phyloP scores from a whole-genome alignment of 805 yeast genomes.

The Scheffersomyces amazonensis region DNA sequence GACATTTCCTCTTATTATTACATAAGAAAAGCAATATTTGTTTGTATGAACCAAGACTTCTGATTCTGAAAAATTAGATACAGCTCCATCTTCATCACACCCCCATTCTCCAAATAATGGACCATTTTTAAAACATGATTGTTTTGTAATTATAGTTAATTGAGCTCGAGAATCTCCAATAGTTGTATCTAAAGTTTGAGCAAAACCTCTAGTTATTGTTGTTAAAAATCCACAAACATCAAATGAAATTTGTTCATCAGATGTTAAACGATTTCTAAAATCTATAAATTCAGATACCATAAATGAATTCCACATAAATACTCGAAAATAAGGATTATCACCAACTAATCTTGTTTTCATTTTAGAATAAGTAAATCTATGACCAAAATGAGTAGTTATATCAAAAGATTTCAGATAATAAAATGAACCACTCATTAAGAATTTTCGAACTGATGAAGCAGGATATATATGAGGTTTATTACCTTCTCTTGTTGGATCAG shows the following conservation, averaged over 20 bases:
- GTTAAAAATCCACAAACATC: constrained; percentile 48
- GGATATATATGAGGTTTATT: constrained; percentile 29
- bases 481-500: constrained; percentile 24
- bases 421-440: constrained; percentile 46
- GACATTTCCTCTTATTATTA: constrained; percentile 50
- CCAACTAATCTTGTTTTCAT: constrained; percentile 15
- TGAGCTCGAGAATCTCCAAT: constrained; percentile 34
- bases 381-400: constrained; percentile 21
- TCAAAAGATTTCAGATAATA: constrained; percentile 48
- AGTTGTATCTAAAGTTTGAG: constrained; percentile 39
- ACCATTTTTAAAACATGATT: constrained; percentile 46
- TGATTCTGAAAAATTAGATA: constrained; percentile 50
- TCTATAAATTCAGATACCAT: constrained; percentile 44
- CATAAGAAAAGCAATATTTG: constrained; percentile 41
- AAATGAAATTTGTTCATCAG: constrained; percentile 37
- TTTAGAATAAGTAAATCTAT: constrained; percentile 9
- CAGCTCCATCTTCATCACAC: constrained; percentile 54
- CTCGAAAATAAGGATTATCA: constrained; percentile 39
- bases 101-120: constrained; percentile 57
- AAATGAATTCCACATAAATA: constrained; percentile 52
- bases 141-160: constrained; percentile 51
- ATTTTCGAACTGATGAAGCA: constrained; percentile 41
- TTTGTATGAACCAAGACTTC: constrained; percentile 46
- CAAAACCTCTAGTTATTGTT: constrained; percentile 51
- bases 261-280: constrained; percentile 43